phyloP scores from a whole-genome alignment of 2,329 filamentous ascomycete genomes.

The Metarhizium album region DNA sequence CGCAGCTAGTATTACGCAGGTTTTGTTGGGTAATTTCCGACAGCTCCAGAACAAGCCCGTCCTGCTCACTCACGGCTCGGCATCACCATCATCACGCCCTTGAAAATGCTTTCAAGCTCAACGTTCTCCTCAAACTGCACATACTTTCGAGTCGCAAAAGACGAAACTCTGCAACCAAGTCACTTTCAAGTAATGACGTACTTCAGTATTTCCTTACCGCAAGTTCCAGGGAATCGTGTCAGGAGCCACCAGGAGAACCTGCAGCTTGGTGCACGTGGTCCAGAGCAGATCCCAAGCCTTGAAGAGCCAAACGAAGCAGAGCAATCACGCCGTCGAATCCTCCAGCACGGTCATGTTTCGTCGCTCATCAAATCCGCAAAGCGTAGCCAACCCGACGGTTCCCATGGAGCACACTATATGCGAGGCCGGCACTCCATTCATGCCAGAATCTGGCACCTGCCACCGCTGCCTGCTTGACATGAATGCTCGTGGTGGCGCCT shows the following conservation, averaged over 20 bases:
- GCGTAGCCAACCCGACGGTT: no score
- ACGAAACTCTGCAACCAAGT: conserved; percentile 68
- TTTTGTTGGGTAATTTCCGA: no score
- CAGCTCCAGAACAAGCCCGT: no score
- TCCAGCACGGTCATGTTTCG: no score
- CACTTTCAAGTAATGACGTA: conserved; percentile 67
- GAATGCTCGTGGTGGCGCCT: conserved; percentile 43
- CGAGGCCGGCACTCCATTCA: no score
- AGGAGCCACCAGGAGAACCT: conserved; percentile 65
- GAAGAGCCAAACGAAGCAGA: conserved; percentile 70
- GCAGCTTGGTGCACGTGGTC: conserved; percentile 71
- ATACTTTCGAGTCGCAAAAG: conserved; percentile 73
- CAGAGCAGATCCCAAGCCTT: conserved; percentile 76
- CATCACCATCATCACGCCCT: conserved; percentile 66
- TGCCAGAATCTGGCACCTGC: no score
- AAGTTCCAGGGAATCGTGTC: conserved; percentile 63
- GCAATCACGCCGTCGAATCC: conserved; percentile 74
- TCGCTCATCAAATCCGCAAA: no score
- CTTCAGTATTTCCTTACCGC: conserved; percentile 80
- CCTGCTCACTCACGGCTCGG: conserved; percentile 41
- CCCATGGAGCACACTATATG: no score
- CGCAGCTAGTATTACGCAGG: no score
- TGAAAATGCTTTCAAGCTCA: conserved; percentile 67
- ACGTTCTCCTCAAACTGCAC: conserved; percentile 75
- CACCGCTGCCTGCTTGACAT: no score